These are phyloP conservation scores for Stagonosporopsis cucurbitacearum DNA, from an alignment of 2,329 filamentous ascomycete species.

Conservation along the genomic window DNA sequence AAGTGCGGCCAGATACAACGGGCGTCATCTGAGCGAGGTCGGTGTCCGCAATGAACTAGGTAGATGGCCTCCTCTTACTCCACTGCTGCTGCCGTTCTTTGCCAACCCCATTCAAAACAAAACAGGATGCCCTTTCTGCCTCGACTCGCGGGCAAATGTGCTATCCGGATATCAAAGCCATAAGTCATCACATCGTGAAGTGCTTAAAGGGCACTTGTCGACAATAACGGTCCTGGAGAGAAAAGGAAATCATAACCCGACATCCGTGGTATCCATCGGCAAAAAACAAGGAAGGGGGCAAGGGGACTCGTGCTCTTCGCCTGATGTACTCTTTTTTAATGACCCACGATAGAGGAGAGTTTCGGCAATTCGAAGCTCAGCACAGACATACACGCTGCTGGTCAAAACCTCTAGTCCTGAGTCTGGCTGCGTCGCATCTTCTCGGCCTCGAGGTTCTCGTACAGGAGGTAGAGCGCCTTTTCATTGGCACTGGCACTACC, in stretches of 20 bases:
- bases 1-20: constrained; percentile 7
- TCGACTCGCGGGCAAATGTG: constrained; percentile 39
- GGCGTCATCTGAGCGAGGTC: constrained; percentile 4
- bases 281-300: constrained; percentile 41
- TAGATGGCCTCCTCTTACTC: constrained; percentile 1
- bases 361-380: constrained; percentile 4
- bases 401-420: constrained; percentile 54
- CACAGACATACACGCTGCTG: background rate
- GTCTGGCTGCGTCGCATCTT: constrained; percentile 93
- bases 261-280: constrained; percentile 45
- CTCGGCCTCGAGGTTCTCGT: constrained; percentile 98
- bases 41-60: background rate
- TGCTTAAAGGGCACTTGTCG: constrained; percentile 48
- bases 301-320: constrained; percentile 42
- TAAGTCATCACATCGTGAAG: constrained; percentile 53
- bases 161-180: constrained; percentile 50
- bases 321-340: background rate
- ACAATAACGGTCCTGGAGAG: constrained; percentile 35
- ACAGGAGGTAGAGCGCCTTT: constrained; percentile 92
- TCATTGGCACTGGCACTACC: constrained; percentile 93
- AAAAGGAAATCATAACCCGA: constrained; percentile 40
- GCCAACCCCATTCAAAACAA: constrained; percentile 24
- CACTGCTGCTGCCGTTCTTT: constrained; percentile 5
- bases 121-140: constrained; percentile 39
- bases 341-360: constrained; percentile 8